Evolutionary conservation across 129 eudicot genomes (phyloP).

Genomic region (Helichrysum umbraculigerum): DNA sequence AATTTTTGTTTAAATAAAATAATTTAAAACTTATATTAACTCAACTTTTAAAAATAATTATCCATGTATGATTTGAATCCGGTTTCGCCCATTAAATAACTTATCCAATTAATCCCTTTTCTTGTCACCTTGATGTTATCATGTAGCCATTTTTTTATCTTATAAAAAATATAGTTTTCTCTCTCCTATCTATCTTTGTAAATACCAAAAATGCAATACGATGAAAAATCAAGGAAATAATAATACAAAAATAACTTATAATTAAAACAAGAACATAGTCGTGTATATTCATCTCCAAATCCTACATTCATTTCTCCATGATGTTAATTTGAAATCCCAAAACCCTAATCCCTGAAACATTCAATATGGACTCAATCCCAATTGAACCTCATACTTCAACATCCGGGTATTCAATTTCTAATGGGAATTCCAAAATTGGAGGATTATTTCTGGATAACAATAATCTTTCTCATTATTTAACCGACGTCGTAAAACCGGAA

Average conservation of each 20-base stretch:
- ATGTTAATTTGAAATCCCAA: constrained; percentile 9
- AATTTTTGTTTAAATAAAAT: too few relatives aligned
- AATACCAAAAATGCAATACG: constrained; percentile 6
- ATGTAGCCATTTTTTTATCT: not conserved
- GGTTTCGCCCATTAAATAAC: too few relatives aligned
- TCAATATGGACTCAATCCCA: constrained; percentile 18
- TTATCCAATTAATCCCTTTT: too few relatives aligned
- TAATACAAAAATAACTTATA: not conserved
- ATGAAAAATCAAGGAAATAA: not conserved
- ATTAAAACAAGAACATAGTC: not conserved
- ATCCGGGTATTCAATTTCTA: constrained; percentile 21
- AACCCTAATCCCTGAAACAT: constrained; percentile 27
- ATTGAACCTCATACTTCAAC: constrained; percentile 19
- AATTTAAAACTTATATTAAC: too few relatives aligned
- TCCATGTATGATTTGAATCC: too few relatives aligned
- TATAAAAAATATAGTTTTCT: not conserved
- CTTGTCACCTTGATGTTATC: too few relatives aligned
- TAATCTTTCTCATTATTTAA: constrained; percentile 46
- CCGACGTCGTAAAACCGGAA: constrained; percentile 22
- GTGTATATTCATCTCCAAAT: not conserved
- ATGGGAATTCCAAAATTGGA: constrained; percentile 34
- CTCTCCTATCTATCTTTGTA: constrained; percentile 21
- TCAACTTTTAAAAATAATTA: too few relatives aligned
- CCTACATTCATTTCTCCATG: not conserved
- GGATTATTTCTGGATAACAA: constrained; percentile 66